Evolutionary conservation across 2,329 filamentous ascomycete species (phyloP), one percentile per base, ranked within the genome.

Genomic region (Aspergillus tubingensis): DNA sequence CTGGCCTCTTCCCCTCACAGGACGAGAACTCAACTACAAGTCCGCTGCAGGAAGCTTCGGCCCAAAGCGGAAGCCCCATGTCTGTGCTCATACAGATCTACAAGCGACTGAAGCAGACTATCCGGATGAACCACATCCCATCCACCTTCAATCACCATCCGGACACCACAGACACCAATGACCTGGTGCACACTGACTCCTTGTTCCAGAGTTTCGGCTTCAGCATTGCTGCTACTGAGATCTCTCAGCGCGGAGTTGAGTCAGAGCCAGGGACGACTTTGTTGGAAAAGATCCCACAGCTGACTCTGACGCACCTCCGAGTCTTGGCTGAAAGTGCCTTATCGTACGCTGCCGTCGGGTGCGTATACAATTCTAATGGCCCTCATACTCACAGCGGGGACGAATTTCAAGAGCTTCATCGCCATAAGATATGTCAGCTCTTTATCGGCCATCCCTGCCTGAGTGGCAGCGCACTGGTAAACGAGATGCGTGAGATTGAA

Each of bases 171-270:
- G 69, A 68, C 17, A 72, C 70, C 8, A 81, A 84, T 47, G 83
- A 85, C 48, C 68, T 83, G 59, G 79, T 81, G 1, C 74, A 82
- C 60, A 80, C 80, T 1, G 76, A 78, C 62, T 74, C 73, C 4
- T 60, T 80, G 52, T 75, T 79, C 57, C 74, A 73, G 60, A 79
- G 69, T 61, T 86, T 97, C 13, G 94, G 91, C 2, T 92, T 88
- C 72, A 94, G 93, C 0, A 92, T 99, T 60, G 89, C 92, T 8
- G 88, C 92, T 0, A 88, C 91, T 3, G 95, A 99, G 77, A 96
- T 98, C 65, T 89, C 93, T 64, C 92, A 97, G 74, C 89, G 95
- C 68, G 95, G 95, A 6, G 82, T 92, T 3, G 90, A 91, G 67
- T 87, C 88, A 21, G 86, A 90, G 65, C 84, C 86, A 50, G 89